Conservation (phyloP, 352 stramenopile species). For the Pythium periplocum region DNA sequence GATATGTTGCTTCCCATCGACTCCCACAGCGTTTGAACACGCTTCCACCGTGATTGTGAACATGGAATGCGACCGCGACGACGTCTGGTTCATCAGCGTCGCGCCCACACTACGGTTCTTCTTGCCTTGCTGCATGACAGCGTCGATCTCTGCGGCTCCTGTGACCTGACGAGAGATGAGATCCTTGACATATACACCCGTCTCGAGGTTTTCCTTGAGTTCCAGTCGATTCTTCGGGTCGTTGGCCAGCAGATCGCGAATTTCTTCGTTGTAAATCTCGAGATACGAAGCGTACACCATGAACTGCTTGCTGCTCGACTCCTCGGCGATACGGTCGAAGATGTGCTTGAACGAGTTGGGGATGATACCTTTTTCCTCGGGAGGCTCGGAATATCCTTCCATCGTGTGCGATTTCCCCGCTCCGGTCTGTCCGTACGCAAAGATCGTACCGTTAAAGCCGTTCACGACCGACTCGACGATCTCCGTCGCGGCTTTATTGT, state of each 20-base stretch:
- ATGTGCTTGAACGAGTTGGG: constrained; percentile 96
- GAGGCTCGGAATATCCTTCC: constrained; percentile 86
- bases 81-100: constrained; percentile 96
- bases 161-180: constrained; percentile 83
- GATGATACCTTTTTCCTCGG: constrained; percentile 91
- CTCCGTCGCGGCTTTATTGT: constrained; percentile 85
- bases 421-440: constrained; percentile 92
- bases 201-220: constrained; percentile 92
- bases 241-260: constrained; percentile 89
- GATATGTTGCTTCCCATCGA: constrained; percentile 84
- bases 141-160: constrained; percentile 87
- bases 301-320: constrained; percentile 86
- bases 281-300: constrained; percentile 94
- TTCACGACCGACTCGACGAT: constrained; percentile 92
- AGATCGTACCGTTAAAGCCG: constrained; percentile 96
- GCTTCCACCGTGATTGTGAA: constrained; percentile 95
- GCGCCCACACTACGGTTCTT: constrained; percentile 91
- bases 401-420: constrained; percentile 89
- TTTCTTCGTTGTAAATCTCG: constrained; percentile 99
- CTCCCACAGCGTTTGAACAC: constrained; percentile 32
- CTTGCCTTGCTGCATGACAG: constrained; percentile 89
- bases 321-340: constrained; percentile 89
- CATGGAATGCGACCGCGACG: constrained; percentile 92
- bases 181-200: constrained; percentile 95
- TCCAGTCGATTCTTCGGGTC: constrained; percentile 88